Evolutionary conservation across 73 alveolate species (phyloP), one percentile per base, ranked within the genome.

Genomic region (Tetrahymena thermophila): DNA sequence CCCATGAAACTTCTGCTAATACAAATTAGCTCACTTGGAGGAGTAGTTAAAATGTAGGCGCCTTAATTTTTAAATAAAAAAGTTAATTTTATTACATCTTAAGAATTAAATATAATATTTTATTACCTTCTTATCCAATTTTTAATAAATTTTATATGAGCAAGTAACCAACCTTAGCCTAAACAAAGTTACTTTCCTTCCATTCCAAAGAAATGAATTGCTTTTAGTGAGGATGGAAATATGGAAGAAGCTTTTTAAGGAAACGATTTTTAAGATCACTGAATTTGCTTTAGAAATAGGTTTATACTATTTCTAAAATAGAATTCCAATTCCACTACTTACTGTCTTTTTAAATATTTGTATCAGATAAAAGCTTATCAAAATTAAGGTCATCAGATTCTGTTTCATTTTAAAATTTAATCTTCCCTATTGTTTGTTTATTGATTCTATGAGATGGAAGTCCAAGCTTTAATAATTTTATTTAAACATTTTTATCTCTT

Each of bases 371-470:
- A 3, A 95, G 55, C 16, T 93, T 95, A 85, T 95, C 58, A 35
- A 95, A 95, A 50, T 95, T 95, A 25, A 43, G 85, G 35, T 95
- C 94, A 95, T 95, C 96, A 0, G 96, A 89, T 35, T 95, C 95
- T 44, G 93, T 44, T 95, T 95, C 96, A 71, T 85, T 95, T 44
- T 95, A 95, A 35, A 94, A 94, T 85, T 94, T 31, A 85, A 95
- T 95, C 15, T 85, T 95, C 1, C 96, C 96, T 28, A 95, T 94
- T 42, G 96, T 95, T 89, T 95, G 93, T 85, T 95, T 95, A 85
- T 95, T 95, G 34, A 95, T 85, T 93, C 93, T 95, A 44, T 95
- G 95, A 42, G 95, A 43, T 19, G 96, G 96, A 85, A 95, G 93
- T 3, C 96, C 96, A 44, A 57, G 85, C 85, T 57, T 55, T 55